Evolutionary conservation across 768 basidiomycete genomes (phyloP), one percentile per base, ranked within the genome.

Genomic region (Strobilomyces dryophilus): DNA sequence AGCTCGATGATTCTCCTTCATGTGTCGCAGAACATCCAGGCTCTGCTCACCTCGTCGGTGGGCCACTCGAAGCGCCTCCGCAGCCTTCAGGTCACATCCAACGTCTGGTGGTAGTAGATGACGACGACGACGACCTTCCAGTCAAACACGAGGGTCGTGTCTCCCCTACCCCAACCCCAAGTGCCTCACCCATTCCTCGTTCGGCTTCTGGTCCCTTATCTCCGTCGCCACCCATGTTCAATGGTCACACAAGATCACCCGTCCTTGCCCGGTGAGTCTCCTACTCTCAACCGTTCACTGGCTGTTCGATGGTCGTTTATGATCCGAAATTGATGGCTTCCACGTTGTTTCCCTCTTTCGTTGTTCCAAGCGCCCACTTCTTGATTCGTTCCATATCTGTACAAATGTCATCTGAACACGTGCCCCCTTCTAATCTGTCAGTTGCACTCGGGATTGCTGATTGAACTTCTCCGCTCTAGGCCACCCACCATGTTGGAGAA

Each of bases 171-270:
- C 49, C 56, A 11, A 57, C 45, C 1, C 53, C 59, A 12, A 40
- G 55, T 14, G 34, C 46, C 46, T 49, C 69, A 69, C 56, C 59
- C 9, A 48, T 51, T 3, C 62, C 59, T 43, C 58, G 58, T 45
- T 41, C 53, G 26, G 49, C 55, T 1, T 35, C 54, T 17, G 34
- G 44, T 45, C 35, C 48, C 24, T 51, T 64, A 45, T 60, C 58
- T 46, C 52, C 40, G 41, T 54, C 56, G 27, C 58, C 53, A 15
- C 60, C 51, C 12, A 32, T 18, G 34, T 51, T 47, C 40, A 47
- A 55, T 27, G 68, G 68, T 11, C 68, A 69, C 34, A 67, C 49
- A 41, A 65, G 68, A 40, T 71, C 68, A 8, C 68, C 68, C 18
- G 69, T 69, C 17, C 59, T 69, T 26, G 53, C 57, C 15, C 68